Percentiles rank a stretch among this genome's conserved stretches.
phyloP scores from a whole-genome alignment of 1,284 basidiomycete species.

The Quambalaria eucalypti region DNA sequence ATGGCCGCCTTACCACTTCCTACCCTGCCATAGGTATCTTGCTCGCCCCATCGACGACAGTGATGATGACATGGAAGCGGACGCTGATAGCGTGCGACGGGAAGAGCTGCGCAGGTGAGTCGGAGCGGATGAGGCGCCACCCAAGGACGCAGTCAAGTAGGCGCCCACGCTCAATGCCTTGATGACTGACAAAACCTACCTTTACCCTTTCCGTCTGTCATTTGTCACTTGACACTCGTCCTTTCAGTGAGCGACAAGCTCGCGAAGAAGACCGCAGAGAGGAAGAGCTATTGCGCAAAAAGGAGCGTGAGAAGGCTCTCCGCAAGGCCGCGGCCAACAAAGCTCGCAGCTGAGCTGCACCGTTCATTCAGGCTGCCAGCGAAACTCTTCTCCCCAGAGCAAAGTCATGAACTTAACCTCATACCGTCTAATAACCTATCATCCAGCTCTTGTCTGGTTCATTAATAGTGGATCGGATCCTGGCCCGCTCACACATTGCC shows the following conservation, averaged over 20 bases:
- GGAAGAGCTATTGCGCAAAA: not conserved
- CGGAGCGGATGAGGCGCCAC: no score
- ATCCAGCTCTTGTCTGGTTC: no score
- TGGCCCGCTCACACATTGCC: no score
- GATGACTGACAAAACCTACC: not conserved
- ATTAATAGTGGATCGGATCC: no score
- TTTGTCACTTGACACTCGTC: not conserved
- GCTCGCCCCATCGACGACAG: constrained; percentile 19
- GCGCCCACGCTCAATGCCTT: not conserved
- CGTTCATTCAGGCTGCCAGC: no score
- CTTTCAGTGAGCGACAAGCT: no score
- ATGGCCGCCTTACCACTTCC: not conserved
- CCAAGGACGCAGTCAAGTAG: no score
- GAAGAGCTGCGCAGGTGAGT: constrained; percentile 24
- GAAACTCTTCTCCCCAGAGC: no score
- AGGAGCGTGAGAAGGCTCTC: not conserved
- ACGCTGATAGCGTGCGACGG: constrained; percentile 25
- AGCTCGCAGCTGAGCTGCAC: no score
- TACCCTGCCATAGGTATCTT: constrained; percentile 20
- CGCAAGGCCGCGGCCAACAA: no score
- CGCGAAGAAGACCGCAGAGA: not conserved
- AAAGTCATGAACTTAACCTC: no score
- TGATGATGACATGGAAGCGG: constrained; percentile 45
- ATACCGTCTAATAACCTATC: no score
- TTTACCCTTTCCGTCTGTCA: not conserved